A percentile compares a stretch with the other conserved stretches of the same genome.
Conservation (phyloP, 2,329 filamentous ascomycete species). For the Coniochaeta hoffmannii region DNA sequence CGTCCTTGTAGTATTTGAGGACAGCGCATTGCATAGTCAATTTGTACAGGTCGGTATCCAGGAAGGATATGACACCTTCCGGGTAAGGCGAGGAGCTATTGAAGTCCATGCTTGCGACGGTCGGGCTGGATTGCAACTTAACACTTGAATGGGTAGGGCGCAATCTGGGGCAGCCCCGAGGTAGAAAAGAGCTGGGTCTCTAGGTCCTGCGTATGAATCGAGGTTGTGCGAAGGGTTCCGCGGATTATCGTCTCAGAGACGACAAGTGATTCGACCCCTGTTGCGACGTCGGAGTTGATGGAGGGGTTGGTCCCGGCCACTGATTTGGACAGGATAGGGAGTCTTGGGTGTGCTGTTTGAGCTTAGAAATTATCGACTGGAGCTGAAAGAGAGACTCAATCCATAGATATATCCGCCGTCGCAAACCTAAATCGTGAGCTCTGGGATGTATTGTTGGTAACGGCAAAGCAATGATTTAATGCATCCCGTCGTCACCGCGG, state of each 20-base stretch:
- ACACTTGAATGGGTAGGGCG: background rate
- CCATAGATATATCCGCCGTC: background rate
- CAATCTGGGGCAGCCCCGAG: background rate
- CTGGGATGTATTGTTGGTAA: background rate
- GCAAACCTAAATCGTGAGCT: background rate
- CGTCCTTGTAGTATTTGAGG: slow-evolving; percentile 80
- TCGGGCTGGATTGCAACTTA: background rate
- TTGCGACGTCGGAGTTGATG: background rate
- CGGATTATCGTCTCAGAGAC: background rate
- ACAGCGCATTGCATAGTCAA: slow-evolving; percentile 98
- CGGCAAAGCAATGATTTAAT: background rate
- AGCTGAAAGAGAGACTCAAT: background rate
- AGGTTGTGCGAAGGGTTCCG: background rate
- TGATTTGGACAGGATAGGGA: no score
- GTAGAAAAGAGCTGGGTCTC: background rate
- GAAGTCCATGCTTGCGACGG: slow-evolving; percentile 46
- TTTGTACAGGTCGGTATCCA: slow-evolving; percentile 87
- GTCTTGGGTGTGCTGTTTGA: no score
- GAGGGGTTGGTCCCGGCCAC: background rate
- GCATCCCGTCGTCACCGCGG: background rate
- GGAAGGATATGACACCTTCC: slow-evolving; percentile 73
- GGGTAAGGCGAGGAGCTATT: slow-evolving; percentile 60
- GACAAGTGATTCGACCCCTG: background rate
- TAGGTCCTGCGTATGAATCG: background rate
- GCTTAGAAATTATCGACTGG: background rate